Conservation (phyloP, 306 rosid species). For the Sesbania bispinosa region DNA sequence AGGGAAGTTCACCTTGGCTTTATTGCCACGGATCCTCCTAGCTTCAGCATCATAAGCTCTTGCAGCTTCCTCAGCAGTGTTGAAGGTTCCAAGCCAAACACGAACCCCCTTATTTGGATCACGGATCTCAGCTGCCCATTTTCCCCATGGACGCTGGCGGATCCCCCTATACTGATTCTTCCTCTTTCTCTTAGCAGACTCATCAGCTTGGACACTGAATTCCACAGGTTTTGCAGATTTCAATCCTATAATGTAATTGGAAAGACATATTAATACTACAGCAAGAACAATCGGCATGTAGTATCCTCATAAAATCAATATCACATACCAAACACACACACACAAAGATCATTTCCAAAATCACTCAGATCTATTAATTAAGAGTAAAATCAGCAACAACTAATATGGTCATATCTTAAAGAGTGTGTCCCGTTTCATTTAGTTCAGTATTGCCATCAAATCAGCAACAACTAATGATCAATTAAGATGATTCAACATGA, state of each 20-base stretch:
- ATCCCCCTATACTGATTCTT: slow-evolving; percentile 90
- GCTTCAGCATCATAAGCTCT: slow-evolving; percentile 98
- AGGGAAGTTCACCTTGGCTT: slow-evolving; percentile 96
- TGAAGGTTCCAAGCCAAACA: slow-evolving; percentile 98
- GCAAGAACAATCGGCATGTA: not conserved
- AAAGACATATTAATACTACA: not conserved
- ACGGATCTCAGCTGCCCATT: slow-evolving; percentile 99
- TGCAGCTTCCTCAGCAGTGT: slow-evolving; percentile 98
- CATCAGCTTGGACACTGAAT: slow-evolving; percentile 53
- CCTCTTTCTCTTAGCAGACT: slow-evolving; percentile 69
- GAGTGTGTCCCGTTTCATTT: not conserved
- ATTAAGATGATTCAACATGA: too few relatives aligned
- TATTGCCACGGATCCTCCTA: slow-evolving; percentile 83
- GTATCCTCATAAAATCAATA: not conserved
- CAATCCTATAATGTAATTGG: slow-evolving; percentile 41
- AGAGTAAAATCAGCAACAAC: too few relatives aligned
- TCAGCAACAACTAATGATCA: not conserved
- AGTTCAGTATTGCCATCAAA: slow-evolving; percentile 12
- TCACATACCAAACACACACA: not conserved
- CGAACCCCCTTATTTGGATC: slow-evolving; percentile 98
- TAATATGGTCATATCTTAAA: not conserved
- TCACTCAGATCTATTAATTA: too few relatives aligned
- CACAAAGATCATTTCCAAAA: not conserved
- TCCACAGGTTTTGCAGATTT: slow-evolving; percentile 47
- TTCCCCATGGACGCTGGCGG: slow-evolving; percentile 99